A percentile compares a stretch with the other conserved stretches of the same genome.
These are phyloP conservation scores for Ramaria sp. DNA, from an alignment of 768 basidiomycete species.

Conservation along the genomic window DNA sequence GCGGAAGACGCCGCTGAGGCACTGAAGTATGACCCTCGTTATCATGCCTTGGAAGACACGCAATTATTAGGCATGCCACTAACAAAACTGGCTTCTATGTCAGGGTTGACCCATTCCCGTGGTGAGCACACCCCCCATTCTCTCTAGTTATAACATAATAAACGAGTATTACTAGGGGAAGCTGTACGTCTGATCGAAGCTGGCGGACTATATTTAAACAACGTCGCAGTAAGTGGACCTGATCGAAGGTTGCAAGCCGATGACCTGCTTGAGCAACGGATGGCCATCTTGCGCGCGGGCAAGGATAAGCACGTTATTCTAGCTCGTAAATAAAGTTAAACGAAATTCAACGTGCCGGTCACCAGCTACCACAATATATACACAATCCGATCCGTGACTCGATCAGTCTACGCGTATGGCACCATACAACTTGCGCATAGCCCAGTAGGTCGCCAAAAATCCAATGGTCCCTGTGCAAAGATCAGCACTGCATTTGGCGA, in stretches of 20 bases:
- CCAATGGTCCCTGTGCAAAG: constrained; percentile 67
- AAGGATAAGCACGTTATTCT: constrained; percentile 62
- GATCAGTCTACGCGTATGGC: constrained; percentile 66
- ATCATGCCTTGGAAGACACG: constrained; percentile 38
- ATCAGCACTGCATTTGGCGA: constrained; percentile 2
- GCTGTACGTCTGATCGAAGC: constrained; percentile 50
- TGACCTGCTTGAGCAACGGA: constrained; percentile 47
- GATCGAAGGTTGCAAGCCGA: constrained; percentile 28
- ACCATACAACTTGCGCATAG: constrained; percentile 73
- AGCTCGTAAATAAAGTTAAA: constrained; percentile 20
- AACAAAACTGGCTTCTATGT: constrained; percentile 47
- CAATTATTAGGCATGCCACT: constrained; percentile 47
- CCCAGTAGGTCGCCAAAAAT: constrained; percentile 86
- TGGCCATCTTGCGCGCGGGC: constrained; percentile 64
- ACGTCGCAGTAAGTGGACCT: constrained; percentile 38
- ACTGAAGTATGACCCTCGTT: constrained; percentile 54
- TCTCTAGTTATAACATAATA: neutral
- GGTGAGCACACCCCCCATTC: constrained; percentile 32
- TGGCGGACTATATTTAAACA: constrained; percentile 69
- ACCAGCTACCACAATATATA: constrained; percentile 2
- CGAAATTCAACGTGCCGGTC: neutral
- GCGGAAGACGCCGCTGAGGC: constrained; percentile 49
- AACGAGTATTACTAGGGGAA: constrained; percentile 36
- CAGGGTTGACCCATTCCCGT: constrained; percentile 51
- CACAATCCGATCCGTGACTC: neutral